A percentile compares a stretch with the other conserved stretches of the same genome.
phyloP scores from a whole-genome alignment of 1,284 basidiomycete species.

The Psilocybe mexicana region DNA sequence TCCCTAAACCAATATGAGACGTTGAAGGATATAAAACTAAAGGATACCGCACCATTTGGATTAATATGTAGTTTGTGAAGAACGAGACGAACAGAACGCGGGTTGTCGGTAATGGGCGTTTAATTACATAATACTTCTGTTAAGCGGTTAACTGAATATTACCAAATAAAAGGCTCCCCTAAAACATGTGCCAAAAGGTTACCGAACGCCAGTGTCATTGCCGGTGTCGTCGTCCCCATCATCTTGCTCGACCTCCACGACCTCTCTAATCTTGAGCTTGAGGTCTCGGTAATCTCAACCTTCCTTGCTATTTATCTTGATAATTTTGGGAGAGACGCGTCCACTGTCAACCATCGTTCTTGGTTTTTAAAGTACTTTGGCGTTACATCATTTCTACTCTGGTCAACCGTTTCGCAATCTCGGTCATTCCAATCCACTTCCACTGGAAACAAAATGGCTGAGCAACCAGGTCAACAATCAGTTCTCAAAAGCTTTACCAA shows the following conservation, averaged over 20 bases:
- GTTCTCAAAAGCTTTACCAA: constrained; percentile 26
- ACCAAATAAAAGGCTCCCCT: not conserved
- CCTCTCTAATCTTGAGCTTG: not conserved
- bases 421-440: not conserved
- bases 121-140: not conserved
- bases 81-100: not conserved
- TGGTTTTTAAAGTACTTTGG: not conserved
- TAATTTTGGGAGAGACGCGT: not conserved
- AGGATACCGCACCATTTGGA: not conserved
- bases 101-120: not conserved
- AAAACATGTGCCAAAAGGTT: constrained; percentile 6
- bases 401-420: not conserved
- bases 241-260: not conserved
- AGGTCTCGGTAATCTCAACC: no score
- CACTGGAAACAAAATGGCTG: not conserved
- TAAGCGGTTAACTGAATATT: not conserved
- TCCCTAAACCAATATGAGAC: constrained; percentile 41
- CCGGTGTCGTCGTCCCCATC: not conserved
- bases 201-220: not conserved
- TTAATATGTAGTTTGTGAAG: not conserved
- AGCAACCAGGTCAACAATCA: not conserved
- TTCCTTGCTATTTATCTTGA: not conserved
- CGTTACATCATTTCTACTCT: not conserved
- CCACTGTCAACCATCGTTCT: not conserved
- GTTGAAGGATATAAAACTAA: not conserved